Conservation (phyloP, 495 filamentous ascomycete genomes). For the Podospora pseudocomata region DNA sequence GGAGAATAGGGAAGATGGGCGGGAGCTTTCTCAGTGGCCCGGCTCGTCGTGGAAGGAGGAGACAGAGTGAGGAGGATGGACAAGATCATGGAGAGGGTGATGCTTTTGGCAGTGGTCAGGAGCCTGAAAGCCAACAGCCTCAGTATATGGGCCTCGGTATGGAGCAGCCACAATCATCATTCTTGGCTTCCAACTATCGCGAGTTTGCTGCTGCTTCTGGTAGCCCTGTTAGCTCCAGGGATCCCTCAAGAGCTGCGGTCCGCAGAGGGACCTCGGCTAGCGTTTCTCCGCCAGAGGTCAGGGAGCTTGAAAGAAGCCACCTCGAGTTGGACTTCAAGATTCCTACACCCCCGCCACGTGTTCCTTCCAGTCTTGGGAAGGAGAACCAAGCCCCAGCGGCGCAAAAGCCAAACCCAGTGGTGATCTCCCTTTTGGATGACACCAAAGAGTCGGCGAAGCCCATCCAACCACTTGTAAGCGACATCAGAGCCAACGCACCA, state of each 20-base stretch:
- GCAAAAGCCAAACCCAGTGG: constrained; percentile 52
- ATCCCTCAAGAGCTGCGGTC: constrained; percentile 32
- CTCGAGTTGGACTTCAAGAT: constrained; percentile 54
- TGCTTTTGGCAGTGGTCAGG: constrained; percentile 30
- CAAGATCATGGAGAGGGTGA: constrained; percentile 39
- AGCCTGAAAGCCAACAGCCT: constrained; percentile 35
- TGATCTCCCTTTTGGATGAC: constrained; percentile 46
- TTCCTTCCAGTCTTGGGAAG: constrained; percentile 65
- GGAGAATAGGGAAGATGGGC: constrained; percentile 64
- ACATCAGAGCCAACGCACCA: constrained; percentile 6
- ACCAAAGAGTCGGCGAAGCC: constrained; percentile 52
- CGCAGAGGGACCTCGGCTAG: constrained; percentile 28
- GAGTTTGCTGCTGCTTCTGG: constrained; percentile 40
- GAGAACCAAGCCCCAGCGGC: constrained; percentile 78
- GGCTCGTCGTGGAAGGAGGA: constrained; percentile 65
- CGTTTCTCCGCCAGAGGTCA: constrained; percentile 15
- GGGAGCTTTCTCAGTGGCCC: constrained; percentile 73
- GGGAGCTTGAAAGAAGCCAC: constrained; percentile 14
- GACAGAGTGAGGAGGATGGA: constrained; percentile 70
- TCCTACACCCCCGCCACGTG: constrained; percentile 52
- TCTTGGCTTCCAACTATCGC: constrained; percentile 34
- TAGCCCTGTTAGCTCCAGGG: constrained; percentile 43
- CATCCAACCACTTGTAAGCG: constrained; percentile 12
- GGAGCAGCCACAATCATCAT: constrained; percentile 35
- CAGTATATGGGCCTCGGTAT: constrained; percentile 35